A percentile compares a stretch with the other conserved stretches of the same genome.
Evolutionary conservation across 1,139 yeast species (phyloP).

Genomic region (Lodderomyces margitis): DNA sequence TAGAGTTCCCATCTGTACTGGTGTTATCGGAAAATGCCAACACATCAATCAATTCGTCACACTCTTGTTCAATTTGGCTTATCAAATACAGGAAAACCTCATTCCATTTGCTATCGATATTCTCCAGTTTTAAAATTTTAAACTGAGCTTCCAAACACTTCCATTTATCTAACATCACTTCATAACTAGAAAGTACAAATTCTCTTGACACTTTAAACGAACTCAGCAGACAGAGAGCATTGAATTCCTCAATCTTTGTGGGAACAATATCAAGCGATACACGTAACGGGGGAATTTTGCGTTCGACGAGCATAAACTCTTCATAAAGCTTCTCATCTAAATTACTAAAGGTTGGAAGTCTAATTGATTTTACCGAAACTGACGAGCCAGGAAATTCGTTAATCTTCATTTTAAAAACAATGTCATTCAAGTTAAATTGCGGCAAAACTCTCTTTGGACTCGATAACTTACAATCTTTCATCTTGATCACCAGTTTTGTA

Average conservation of each 20-base stretch:
- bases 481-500: constrained; percentile 33
- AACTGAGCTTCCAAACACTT: constrained; percentile 39
- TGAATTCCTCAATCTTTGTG: constrained; percentile 47
- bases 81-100: constrained; percentile 46
- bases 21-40: constrained; percentile 16
- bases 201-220: constrained; percentile 31
- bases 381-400: constrained; percentile 21
- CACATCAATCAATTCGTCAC: constrained; percentile 25
- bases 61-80: constrained; percentile 34
- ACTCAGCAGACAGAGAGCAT: constrained; percentile 22
- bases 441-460: constrained; percentile 45
- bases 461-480: constrained; percentile 39
- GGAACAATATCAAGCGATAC: constrained; percentile 65
- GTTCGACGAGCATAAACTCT: constrained; percentile 29
- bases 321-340: constrained; percentile 29
- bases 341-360: constrained; percentile 33
- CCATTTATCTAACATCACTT: constrained; percentile 39
- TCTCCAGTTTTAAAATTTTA: constrained; percentile 38
- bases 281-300: constrained; percentile 47
- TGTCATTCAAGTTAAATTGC: constrained; percentile 36
- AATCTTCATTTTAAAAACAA: constrained; percentile 39
- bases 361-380: constrained; percentile 21
- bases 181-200: constrained; percentile 39
- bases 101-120: constrained; percentile 58
- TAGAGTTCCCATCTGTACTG: constrained; percentile 3